Conservation (phyloP, 192 early-diverging fungal genomes). For the Oehlia diaphana region DNA sequence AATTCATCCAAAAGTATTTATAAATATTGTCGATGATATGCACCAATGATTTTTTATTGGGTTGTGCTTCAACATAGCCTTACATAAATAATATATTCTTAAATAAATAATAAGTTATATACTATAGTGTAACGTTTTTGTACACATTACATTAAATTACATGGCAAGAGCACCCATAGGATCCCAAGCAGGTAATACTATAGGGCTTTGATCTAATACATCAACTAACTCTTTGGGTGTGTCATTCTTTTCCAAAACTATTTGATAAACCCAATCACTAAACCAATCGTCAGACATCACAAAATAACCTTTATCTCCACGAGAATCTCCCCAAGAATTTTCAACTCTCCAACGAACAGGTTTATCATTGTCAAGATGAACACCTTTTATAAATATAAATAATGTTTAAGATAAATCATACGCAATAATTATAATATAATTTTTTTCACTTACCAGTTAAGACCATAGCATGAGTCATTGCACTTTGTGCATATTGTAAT, state of each 20-base stretch:
- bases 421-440: background rate
- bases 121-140: too few species aligned
- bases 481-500: conserved; percentile 66
- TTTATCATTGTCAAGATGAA: conserved; percentile 63
- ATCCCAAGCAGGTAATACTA: conserved; percentile 74
- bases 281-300: conserved; percentile 82
- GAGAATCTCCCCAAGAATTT: conserved; percentile 66
- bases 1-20: too few species aligned
- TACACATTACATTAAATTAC: background rate
- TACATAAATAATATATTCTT: too few species aligned
- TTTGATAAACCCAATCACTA: conserved; percentile 76
- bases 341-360: conserved; percentile 75
- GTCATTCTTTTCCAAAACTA: conserved; percentile 69
- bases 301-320: conserved; percentile 74
- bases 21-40: too few species aligned
- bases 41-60: too few species aligned
- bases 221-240: conserved; percentile 59
- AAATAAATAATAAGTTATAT: too few species aligned
- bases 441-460: conserved; percentile 50
- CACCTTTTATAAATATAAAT: conserved; percentile 35
- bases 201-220: conserved; percentile 62
- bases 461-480: conserved; percentile 84
- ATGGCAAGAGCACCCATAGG: conserved; percentile 73
- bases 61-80: too few species aligned
- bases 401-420: background rate